These are phyloP conservation scores for Cyphellophora europaea DNA, from an alignment of 2,329 filamentous ascomycete genomes.

Conservation along the genomic window DNA sequence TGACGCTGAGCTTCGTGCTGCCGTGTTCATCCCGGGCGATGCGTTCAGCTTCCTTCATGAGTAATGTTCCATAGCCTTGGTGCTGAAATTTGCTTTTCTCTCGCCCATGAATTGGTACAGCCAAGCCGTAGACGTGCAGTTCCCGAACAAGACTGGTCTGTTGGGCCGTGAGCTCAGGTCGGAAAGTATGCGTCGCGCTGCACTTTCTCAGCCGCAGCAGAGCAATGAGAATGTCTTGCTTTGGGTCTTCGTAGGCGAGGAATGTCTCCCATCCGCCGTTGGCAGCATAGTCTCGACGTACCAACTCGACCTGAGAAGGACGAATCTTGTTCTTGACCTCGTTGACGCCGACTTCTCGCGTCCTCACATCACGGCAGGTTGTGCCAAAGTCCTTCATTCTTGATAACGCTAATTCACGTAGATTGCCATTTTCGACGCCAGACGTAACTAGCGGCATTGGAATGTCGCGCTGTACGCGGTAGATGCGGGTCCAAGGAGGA, in stretches of 20 bases:
- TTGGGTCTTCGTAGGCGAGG: conserved; percentile 93
- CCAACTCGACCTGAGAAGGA: conserved; percentile 89
- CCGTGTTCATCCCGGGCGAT: conserved; percentile 93
- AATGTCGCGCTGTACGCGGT: conserved; percentile 95
- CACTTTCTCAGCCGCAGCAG: conserved; percentile 84
- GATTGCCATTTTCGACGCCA: conserved; percentile 93
- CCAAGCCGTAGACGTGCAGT: conserved; percentile 91
- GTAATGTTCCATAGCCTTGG: conserved; percentile 86
- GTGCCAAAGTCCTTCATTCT: conserved; percentile 99
- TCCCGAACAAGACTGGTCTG: conserved; percentile 88
- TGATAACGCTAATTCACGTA: conserved; percentile 86
- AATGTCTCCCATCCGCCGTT: conserved; percentile 99
- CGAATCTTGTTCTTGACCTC: conserved; percentile 99
- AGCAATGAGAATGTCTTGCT: conserved; percentile 94
- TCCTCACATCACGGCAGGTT: conserved; percentile 89
- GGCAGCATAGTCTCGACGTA: conserved; percentile 85
- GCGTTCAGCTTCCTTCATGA: conserved; percentile 97
- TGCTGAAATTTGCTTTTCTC: conserved; percentile 97
- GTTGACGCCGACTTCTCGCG: conserved; percentile 94
- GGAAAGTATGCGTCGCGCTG: conserved; percentile 82
- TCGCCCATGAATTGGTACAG: conserved; percentile 91
- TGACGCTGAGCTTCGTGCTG: conserved; percentile 89
- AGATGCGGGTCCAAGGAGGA: conserved; percentile 96
- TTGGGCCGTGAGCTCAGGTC: conserved; percentile 75
- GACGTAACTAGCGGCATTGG: conserved; percentile 99